Evolutionary conservation across 306 rosid genomes (phyloP).

Genomic region (Pyrus bretschneideri): DNA sequence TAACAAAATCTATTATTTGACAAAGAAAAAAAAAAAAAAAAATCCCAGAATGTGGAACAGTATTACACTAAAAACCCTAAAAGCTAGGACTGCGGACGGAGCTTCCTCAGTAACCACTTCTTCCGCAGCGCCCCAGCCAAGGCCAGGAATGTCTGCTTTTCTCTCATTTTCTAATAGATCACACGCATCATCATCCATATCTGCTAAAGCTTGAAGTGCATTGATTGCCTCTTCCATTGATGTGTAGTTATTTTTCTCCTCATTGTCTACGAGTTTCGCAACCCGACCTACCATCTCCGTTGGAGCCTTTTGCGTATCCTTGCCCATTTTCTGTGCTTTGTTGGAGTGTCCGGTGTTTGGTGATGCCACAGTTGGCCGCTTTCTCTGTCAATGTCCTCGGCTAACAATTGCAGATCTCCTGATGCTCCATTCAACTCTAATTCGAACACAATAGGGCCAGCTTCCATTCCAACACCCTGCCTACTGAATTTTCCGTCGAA

Average conservation of each 20-base stretch:
- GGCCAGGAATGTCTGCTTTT: conserved; percentile 46
- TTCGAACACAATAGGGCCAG: conserved; percentile 13
- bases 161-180: too few relatives aligned
- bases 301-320: conserved; percentile 38
- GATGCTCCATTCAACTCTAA: conserved; percentile 21
- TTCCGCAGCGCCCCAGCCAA: conserved; percentile 44
- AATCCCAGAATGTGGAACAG: background rate
- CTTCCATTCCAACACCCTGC: conserved; percentile 23
- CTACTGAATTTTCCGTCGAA: conserved; percentile 17
- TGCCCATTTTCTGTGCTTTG: conserved; percentile 25
- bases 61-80: background rate
- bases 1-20: too few relatives aligned
- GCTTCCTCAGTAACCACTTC: conserved; percentile 75
- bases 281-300: conserved; percentile 56
- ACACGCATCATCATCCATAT: conserved; percentile 68
- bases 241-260: conserved; percentile 20
- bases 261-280: conserved; percentile 33
- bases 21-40: too few relatives aligned
- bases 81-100: conserved; percentile 23
- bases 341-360: conserved; percentile 4
- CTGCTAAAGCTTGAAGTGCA: conserved; percentile 61
- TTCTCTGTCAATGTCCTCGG: conserved; percentile 25
- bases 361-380: conserved; percentile 17
- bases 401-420: conserved; percentile 10
- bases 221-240: conserved; percentile 46